Base-by-base conservation (phyloP, 2,329 filamentous ascomycete genomes). In the Verticillium dahliae region DNA sequence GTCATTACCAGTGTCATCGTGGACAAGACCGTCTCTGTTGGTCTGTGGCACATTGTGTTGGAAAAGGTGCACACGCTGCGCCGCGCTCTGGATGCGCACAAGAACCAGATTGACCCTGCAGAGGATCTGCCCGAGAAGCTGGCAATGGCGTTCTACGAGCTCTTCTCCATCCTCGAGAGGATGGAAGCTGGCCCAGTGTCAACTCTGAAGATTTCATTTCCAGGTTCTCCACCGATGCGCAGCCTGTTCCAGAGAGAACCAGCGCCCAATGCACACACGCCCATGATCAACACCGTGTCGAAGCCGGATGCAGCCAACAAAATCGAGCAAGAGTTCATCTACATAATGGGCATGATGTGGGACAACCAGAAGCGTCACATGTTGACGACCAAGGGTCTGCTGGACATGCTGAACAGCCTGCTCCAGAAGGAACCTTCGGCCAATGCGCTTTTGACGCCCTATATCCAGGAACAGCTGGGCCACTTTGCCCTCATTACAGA, bases 381-480 rank as follows among this genome's bases (percentile, higher is more conserved):
- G 1, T 59, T 63, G 7, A 65, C 74, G 2, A 62, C 80, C 33
- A 69, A 74, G 2, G 66, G 67, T 4, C 34, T 80, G 1, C 63
- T 83, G 13, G 81, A 85, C 62, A 80, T 84, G 65, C 67, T 84
- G 1, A 79, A 80, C 31, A 75, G 77, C 7, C 69, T 81, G 3
- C 61, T 81, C 1, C 65, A 76, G 59, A 65, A 68, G 1, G 76
- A 82, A 6, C 66, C 70, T 1, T 62, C 69, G 6, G 74, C 73
- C 0, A 68, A 69, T 18, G 69, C 70, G 1, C 63, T 81, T 6
- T 61, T 83, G 1, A 78, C 81, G 0, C 52, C 72, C 0, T 70
- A 65, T 14, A 64, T 81, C 0, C 72, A 71, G 1, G 61, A 60
- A 0, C 50, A 74, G 0, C 72, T 85, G 7, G 75, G 76, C 2